A percentile compares a stretch with the other conserved stretches of the same genome.
Conservation (phyloP, 2,329 filamentous ascomycete genomes). For the Colletotrichum siamense region DNA sequence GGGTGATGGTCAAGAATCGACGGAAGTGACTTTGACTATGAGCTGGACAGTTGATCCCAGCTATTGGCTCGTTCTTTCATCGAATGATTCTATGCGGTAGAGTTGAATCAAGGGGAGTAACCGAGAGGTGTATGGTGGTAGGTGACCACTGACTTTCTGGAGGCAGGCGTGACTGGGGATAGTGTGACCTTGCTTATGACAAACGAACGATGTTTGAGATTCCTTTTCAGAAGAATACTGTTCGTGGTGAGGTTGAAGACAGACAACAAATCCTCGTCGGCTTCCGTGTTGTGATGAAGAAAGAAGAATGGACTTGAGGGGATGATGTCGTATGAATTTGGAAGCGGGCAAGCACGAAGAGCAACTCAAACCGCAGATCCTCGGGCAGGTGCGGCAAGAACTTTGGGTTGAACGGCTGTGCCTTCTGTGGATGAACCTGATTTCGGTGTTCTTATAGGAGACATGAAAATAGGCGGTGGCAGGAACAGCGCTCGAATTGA, state of each 20-base stretch:
- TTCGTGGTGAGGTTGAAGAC: not conserved
- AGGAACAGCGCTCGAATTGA: not conserved
- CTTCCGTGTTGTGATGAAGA: not conserved
- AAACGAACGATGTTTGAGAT: not conserved
- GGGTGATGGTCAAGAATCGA: not conserved
- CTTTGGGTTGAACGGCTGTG: not conserved
- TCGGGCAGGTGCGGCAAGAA: fast-evolving
- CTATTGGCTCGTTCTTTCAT: no score
- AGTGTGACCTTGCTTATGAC: not conserved
- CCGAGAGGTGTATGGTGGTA: no score
- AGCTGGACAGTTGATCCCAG: fast-evolving
- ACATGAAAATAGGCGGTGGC: not conserved
- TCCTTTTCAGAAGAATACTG: not conserved
- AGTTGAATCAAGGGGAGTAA: no score
- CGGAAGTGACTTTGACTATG: not conserved
- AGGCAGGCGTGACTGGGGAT: no score
- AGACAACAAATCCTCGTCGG: not conserved
- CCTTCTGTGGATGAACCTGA: not conserved
- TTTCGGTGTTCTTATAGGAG: not conserved
- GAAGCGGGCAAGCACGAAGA: not conserved
- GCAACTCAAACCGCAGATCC: fast-evolving
- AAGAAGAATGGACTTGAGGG: not conserved
- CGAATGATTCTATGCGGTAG: no score
- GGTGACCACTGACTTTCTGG: no score
- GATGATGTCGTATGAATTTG: not conserved